Evolutionary conservation across 177 flowering plant species (phyloP), one percentile per base, ranked within the genome.

Genomic region (Vitis hybrid): DNA sequence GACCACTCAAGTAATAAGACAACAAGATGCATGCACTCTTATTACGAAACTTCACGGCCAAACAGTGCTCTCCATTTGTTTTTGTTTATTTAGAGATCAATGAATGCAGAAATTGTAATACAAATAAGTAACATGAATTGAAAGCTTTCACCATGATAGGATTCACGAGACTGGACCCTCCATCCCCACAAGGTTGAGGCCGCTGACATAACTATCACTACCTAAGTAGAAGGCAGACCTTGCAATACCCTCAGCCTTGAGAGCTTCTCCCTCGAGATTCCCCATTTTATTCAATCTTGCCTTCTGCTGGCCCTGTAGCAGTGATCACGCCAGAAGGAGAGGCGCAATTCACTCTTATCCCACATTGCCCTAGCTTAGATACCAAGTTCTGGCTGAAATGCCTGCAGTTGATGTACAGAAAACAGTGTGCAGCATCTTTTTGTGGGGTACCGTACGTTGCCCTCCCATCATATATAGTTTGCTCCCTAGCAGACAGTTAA

Each of bases 311-410:
- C 3, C 62, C 12, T 17, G 73, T 15, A 3, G 59, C 19, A 6
- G 80, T 73, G 1, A 52, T 31, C 33, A 75, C 66, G 0, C 44
- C 72, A 47, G 24, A 77, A 1, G 80, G 82, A 0, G 81, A 79
- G 2, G 81, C 56, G 22, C 83, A 81, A 67, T 83, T 83, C 13
- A 83, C 81, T 14, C 81, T 19, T 10, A 83, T 72, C 0, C 81
- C 78, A 64, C 50, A 66, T 53, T 66, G 57, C 18, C 77, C 77
- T 0, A 74, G 68, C 66, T 75, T 73, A 11, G 20, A 63, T 1
- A 75, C 75, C 67, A 62, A 1, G 56, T 70, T 80, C 79, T 59
- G 28, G 68, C 20, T 4, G n/a, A 28, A 11, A 74, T 44, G 0
- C 71, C 71, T 4, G 55, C 77, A 3, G 67, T 58, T 2, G 13